These are phyloP conservation scores for Actinomucor elegans DNA, from an alignment of 371 early-diverging fungal genomes.

Conservation along the genomic window DNA sequence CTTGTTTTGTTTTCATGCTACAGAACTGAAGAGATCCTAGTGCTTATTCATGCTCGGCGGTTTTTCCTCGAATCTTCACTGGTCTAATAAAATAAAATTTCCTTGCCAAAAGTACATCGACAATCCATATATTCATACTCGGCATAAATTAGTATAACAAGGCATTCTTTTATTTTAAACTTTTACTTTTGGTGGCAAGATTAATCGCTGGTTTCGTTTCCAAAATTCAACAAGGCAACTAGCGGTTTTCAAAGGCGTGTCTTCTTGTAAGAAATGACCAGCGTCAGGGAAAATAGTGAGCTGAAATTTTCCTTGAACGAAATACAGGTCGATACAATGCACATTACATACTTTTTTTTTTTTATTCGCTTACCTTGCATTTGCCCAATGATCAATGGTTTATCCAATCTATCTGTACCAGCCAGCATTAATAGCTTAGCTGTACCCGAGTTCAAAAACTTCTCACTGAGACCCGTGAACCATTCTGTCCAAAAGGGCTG, in stretches of 20 bases:
- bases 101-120: too few species aligned
- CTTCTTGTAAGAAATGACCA: constrained; percentile 92
- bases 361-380: constrained; percentile 97
- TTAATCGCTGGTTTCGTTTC: constrained; percentile 72
- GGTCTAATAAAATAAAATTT: too few species aligned
- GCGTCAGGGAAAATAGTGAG: constrained; percentile 78
- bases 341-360: too few species aligned
- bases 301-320: constrained; percentile 83
- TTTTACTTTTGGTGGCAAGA: constrained; percentile 60
- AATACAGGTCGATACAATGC: too few species aligned
- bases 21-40: too few species aligned
- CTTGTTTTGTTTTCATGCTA: too few species aligned
- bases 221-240: constrained; percentile 73
- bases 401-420: constrained; percentile 92
- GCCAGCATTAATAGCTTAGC: constrained; percentile 87
- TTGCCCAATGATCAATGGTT: constrained; percentile 88
- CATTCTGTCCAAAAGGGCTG: constrained; percentile 84
- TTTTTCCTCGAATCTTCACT: too few species aligned
- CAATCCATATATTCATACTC: too few species aligned
- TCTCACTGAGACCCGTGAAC: constrained; percentile 81
- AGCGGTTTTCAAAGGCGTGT: constrained; percentile 77
- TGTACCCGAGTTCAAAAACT: constrained; percentile 70
- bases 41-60: too few species aligned
- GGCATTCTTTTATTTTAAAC: background rate
- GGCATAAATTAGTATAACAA: background rate